phyloP scores from a whole-genome alignment of 306 rosid genomes.

The Oemleria cerasiformis region DNA sequence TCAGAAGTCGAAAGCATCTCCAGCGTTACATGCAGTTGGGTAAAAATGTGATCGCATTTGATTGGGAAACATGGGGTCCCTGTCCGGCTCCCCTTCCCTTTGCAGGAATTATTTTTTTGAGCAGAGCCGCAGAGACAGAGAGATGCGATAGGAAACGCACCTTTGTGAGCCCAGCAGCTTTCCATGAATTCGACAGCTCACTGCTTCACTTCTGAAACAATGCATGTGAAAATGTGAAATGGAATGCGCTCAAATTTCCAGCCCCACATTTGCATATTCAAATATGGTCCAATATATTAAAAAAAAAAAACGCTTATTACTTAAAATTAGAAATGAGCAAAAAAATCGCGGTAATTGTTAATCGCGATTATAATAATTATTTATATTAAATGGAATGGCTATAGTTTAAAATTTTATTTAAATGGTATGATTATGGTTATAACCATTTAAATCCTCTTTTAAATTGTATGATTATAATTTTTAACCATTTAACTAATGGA shows the following conservation, averaged over 20 bases:
- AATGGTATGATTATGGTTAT: too few species aligned
- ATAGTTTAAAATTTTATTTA: too few species aligned
- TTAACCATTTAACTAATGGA: too few species aligned
- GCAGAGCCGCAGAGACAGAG: not conserved
- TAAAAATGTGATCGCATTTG: not conserved
- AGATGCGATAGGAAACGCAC: not conserved
- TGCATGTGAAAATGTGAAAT: constrained; percentile 1
- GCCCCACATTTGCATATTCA: not conserved
- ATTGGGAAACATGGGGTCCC: not conserved
- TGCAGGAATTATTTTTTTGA: not conserved
- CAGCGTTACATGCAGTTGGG: too few species aligned
- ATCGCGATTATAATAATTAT: too few species aligned
- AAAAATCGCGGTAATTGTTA: too few species aligned
- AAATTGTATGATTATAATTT: too few species aligned
- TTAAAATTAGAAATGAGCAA: too few species aligned
- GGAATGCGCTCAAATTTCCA: not conserved
- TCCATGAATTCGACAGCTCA: not conserved
- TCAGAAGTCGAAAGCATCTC: not conserved
- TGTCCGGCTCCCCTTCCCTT: not conserved
- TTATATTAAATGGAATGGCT: too few species aligned
- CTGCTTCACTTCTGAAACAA: constrained; percentile 1
- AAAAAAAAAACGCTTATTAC: too few species aligned
- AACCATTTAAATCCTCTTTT: too few species aligned
- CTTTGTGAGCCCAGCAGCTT: not conserved
- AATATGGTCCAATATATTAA: not conserved